Evolutionary conservation across 208 protist genomes (phyloP), one percentile per base, ranked within the genome.

Genomic region (Leptomonas pyrrhocoris): DNA sequence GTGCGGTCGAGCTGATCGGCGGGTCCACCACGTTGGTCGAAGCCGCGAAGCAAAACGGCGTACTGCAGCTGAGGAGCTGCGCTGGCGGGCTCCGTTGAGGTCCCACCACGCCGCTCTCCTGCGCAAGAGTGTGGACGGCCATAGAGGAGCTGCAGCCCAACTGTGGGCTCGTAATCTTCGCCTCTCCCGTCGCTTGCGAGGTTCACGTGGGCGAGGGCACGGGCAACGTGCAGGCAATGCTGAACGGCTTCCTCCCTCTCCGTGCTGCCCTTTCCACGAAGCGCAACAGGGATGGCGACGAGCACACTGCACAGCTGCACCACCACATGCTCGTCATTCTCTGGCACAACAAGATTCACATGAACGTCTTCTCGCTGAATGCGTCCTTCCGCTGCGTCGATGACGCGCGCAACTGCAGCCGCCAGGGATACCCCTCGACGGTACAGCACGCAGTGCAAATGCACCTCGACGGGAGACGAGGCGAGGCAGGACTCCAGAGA

Each of bases 391-490:
- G 62, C 73, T 25, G 64, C 80, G 34, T 77, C 63, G 27, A 73
- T 62, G 49, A 94, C 43, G 13, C 72, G 27, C 9, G 53, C 59
- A 25, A 84, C 57, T 11, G 78, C 80, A 6, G 74, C 66, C 28
- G 40, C 21, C 43, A 92, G 73, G 16, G 86, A 73, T 4, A 88
- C 42, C 1, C 60, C 70, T n/a, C 80, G 49, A 31, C 84, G 85
- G 74, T 88, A 88, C 23, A 94, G 68, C 40, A 94, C 82, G 50
- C 84, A 85, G 61, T 92, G 84, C 11, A 94, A n/a, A 64, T 80
- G 71, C 36, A 82, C 80, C 16, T 25, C 66, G 0, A 30, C 42
- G 23, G 61, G 54, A 6, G 4, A 19, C 9, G 40, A 25, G 38
- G 31, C 31, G 23, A 77, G 56, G 53, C 57, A 65, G 18, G 45